These are phyloP conservation scores for Pterulicium gracile DNA, from an alignment of 1,284 basidiomycete species.

Conservation along the genomic window DNA sequence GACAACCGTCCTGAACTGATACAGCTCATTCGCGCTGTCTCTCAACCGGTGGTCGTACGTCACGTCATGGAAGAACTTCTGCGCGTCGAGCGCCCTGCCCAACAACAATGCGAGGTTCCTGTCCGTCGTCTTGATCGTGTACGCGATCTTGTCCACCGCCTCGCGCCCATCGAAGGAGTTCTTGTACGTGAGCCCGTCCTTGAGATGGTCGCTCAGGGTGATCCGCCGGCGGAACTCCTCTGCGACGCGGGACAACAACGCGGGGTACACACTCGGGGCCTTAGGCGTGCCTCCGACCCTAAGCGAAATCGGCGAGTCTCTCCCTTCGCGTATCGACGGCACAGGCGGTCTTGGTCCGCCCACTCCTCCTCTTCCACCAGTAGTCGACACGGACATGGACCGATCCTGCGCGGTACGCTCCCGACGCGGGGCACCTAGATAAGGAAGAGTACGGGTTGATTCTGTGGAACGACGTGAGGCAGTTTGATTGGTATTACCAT, in stretches of 20 bases:
- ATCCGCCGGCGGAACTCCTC: constrained; percentile 87
- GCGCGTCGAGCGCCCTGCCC: constrained; percentile 91
- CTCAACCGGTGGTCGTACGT: constrained; percentile 96
- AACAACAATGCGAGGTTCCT: constrained; percentile 90
- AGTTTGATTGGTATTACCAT: constrained; percentile 12
- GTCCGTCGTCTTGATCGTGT: constrained; percentile 98
- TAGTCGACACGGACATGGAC: constrained; percentile 63
- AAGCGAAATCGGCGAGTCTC: constrained; percentile 37
- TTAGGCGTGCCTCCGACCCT: constrained; percentile 29
- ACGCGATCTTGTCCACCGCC: constrained; percentile 92
- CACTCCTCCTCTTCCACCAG: constrained; percentile 27
- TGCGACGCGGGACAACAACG: constrained; percentile 88
- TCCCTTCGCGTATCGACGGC: constrained; percentile 27
- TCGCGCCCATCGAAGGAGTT: constrained; percentile 95
- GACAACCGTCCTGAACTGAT: constrained; percentile 78
- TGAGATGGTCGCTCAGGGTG: constrained; percentile 67
- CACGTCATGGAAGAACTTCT: constrained; percentile 99
- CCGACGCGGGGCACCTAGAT: constrained; percentile 30
- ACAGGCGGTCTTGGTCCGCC: constrained; percentile 27
- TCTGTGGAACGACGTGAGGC: constrained; percentile 41
- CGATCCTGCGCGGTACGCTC: constrained; percentile 55
- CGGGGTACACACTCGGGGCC: constrained; percentile 85
- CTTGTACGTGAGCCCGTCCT: constrained; percentile 94
- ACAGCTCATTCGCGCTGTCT: constrained; percentile 84
- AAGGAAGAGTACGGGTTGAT: constrained; percentile 36